Percentiles rank a stretch among this genome's conserved stretches.
These are phyloP conservation scores for Botrytis fabae DNA, from an alignment of 2,329 filamentous ascomycete species.

Conservation along the genomic window DNA sequence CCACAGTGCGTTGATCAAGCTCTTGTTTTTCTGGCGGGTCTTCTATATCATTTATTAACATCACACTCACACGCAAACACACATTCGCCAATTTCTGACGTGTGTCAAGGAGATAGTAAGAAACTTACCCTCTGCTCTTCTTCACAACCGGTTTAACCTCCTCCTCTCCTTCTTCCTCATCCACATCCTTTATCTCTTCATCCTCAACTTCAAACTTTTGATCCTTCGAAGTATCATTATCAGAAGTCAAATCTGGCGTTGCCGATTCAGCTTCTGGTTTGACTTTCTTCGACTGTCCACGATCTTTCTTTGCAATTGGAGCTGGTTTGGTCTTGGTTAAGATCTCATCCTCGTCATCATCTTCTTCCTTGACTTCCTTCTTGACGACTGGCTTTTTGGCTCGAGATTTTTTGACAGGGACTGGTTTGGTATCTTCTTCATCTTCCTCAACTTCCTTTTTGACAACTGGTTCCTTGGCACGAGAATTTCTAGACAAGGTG, in stretches of 20 bases:
- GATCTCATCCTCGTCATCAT: slow-evolving; percentile 18
- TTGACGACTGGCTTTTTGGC: slow-evolving; percentile 4
- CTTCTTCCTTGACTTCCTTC: slow-evolving; percentile 8
- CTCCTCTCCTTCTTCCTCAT: not conserved
- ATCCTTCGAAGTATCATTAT: slow-evolving; percentile 1
- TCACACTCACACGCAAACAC: not conserved
- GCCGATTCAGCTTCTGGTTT: not conserved
- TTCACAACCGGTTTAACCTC: not conserved
- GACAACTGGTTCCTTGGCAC: slow-evolving; percentile 33
- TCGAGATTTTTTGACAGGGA: not conserved
- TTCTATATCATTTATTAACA: not conserved
- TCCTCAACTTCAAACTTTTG: not conserved
- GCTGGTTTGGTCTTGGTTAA: slow-evolving; percentile 11
- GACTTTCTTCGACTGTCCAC: not conserved
- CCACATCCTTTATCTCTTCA: not conserved
- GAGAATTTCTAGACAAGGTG: slow-evolving; percentile 13
- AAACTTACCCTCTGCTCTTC: not conserved
- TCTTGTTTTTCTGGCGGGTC: not conserved
- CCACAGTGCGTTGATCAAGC: not conserved
- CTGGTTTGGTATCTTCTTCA: not conserved
- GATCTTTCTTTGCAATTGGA: not conserved
- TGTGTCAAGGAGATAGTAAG: too few relatives aligned
- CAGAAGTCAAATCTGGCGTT: not conserved
- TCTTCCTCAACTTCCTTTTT: slow-evolving; percentile 22
- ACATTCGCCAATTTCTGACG: not conserved